Percentiles rank a stretch among this genome's conserved stretches.
phyloP scores from a whole-genome alignment of 2,329 filamentous ascomycete genomes.

The Albifimbria verrucaria region DNA sequence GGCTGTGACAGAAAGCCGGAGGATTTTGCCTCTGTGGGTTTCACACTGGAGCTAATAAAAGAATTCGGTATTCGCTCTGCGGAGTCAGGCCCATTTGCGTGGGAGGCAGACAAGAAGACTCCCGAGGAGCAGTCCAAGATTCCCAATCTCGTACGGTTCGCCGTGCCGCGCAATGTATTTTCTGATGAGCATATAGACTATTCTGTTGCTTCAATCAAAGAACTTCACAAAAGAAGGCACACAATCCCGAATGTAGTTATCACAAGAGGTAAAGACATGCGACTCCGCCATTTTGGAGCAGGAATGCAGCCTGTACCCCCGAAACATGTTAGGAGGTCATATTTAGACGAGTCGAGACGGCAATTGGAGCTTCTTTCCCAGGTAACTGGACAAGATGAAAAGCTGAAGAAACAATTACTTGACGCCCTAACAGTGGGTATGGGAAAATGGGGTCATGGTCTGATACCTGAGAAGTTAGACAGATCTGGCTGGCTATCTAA shows the following conservation, averaged over 20 bases:
- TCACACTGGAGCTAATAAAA: neutral
- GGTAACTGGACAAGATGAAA: neutral
- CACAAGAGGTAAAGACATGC: neutral
- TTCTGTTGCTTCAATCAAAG: conserved; percentile 1
- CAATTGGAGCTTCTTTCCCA: neutral
- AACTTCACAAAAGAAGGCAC: neutral
- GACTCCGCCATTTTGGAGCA: neutral
- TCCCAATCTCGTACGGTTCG: neutral
- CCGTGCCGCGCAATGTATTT: neutral
- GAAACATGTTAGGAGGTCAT: neutral
- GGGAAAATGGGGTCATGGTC: neutral
- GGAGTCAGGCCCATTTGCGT: conserved; percentile 1
- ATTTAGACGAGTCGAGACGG: neutral
- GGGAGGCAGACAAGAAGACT: conserved; percentile 2
- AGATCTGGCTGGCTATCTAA: neutral
- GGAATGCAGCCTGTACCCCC: neutral
- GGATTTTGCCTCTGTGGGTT: neutral
- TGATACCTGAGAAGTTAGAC: neutral
- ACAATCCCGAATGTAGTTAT: neutral
- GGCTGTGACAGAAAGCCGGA: conserved; percentile 1
- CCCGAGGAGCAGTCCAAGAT: conserved; percentile 1
- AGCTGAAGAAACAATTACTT: neutral
- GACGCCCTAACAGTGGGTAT: neutral
- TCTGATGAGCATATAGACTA: neutral
- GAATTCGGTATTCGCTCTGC: neutral